Conservation (phyloP, 495 filamentous ascomycete species). For the Tuber melanosporum region DNA sequence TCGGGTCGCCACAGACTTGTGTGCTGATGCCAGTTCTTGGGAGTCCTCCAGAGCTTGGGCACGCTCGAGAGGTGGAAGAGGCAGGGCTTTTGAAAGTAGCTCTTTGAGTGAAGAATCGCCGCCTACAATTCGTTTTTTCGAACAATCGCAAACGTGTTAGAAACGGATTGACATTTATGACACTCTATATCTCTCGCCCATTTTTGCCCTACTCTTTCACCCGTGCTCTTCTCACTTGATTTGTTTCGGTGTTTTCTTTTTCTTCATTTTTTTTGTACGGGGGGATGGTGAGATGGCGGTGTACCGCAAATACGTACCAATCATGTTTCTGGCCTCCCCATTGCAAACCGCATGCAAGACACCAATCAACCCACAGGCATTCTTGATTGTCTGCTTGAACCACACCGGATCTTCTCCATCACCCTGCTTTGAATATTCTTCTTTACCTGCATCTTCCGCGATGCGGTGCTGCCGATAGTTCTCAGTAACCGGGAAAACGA, state of each 20-base stretch:
- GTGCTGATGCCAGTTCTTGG: constrained; percentile 62
- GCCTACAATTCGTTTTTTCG: constrained; percentile 36
- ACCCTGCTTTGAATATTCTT: constrained; percentile 47
- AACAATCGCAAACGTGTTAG: constrained; percentile 21
- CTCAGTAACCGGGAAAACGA: constrained; percentile 73
- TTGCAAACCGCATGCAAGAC: constrained; percentile 69
- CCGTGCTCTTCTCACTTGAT: background rate
- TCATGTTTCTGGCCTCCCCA: constrained; percentile 49
- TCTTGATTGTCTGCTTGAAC: constrained; percentile 86
- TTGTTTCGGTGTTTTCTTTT: constrained; percentile 11
- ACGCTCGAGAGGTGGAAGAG: constrained; percentile 52
- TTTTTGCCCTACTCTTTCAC: constrained; percentile 3
- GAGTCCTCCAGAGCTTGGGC: constrained; percentile 69
- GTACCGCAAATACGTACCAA: constrained; percentile 43
- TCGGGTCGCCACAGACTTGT: constrained; percentile 60
- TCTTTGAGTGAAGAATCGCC: constrained; percentile 38
- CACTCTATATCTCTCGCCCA: background rate
- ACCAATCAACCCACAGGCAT: constrained; percentile 81
- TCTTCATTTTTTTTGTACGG: background rate
- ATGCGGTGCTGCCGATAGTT: constrained; percentile 61
- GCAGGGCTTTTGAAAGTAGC: constrained; percentile 39
- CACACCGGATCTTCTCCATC: constrained; percentile 60
- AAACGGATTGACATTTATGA: constrained; percentile 4
- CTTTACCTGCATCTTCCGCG: constrained; percentile 54
- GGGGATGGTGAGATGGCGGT: constrained; percentile 1